Base-by-base conservation (phyloP, 2,329 filamentous ascomycete genomes). In the Bipolaris bicolor region DNA sequence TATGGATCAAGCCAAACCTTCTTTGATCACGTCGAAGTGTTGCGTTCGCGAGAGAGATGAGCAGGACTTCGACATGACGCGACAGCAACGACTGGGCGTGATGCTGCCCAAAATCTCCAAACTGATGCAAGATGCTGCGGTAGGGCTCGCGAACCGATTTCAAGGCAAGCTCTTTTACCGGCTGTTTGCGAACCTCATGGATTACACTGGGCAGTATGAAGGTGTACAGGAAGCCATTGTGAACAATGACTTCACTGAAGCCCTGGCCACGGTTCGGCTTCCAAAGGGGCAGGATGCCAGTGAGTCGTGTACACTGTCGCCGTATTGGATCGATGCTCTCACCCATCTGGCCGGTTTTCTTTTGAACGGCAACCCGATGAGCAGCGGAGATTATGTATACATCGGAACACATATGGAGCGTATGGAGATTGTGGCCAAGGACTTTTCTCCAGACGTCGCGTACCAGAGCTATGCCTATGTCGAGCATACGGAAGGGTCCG, bases 181-280 rank as follows among this genome's bases (percentile, higher is more conserved):
- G 45, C 45, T 48, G 45, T 48, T 48, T 22, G 45, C 45, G 45
- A 48, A 48, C 15, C 45, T 34, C 1, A 48, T 48, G 45, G 45
- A 48, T 36, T 48, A 48, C 29, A 26, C 45, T 48, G 26, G 45
- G n/a, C 26, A 48, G 29, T 48, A 48, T 36, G 45, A 48, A 48
- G 45, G 45, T 36, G 26, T 48, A 5, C 45, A 48, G 45, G 45
- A 48, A 48, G 45, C 45, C 29, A 34, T 48, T 34, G 45, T 48
- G 29, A 48, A 10, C 45, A 34, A 48, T 48, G 24, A 34, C 29
- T 48, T 34, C 45, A 48, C 45, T 29, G 45, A 48, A 48, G 45
- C 45, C 13, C 15, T 48, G 45, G 45, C 45, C 29, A 48, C 45
- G 26, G 36, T 48, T 48, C 29, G 45, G 29, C 45, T 48, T 26